A percentile compares a stretch with the other conserved stretches of the same genome.
phyloP scores from a whole-genome alignment of 1,284 basidiomycete genomes.

The Pascua guehoae region DNA sequence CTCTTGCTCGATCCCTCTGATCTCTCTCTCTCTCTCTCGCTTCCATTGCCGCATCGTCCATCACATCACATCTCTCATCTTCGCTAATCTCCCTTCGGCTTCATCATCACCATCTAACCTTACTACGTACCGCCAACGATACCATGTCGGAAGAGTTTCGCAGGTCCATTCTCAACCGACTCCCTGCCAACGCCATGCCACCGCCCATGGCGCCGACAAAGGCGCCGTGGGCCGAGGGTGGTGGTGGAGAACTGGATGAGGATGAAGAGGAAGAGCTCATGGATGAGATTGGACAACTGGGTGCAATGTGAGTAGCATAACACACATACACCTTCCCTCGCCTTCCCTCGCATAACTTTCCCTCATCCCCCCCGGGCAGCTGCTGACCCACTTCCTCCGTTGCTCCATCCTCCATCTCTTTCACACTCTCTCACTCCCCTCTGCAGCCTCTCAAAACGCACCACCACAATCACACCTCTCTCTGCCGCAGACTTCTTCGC shows the following conservation, averaged over 20 bases:
- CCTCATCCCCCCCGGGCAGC: too few species aligned
- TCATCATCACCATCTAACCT: too few species aligned
- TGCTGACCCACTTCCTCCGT: not conserved
- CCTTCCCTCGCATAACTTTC: too few species aligned
- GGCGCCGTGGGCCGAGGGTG: constrained; percentile 42
- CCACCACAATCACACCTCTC: constrained; percentile 57
- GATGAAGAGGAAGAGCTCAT: constrained; percentile 58
- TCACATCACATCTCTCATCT: too few species aligned
- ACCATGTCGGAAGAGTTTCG: constrained; percentile 47
- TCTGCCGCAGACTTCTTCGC: constrained; percentile 70
- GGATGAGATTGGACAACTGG: constrained; percentile 63
- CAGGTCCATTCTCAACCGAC: constrained; percentile 40
- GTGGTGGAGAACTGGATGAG: constrained; percentile 30
- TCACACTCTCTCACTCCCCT: too few species aligned
- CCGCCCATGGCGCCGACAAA: constrained; percentile 39
- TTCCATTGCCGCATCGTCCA: too few species aligned
- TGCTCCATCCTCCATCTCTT: not conserved
- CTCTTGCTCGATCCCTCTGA: too few species aligned
- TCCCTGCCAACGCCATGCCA: constrained; percentile 6
- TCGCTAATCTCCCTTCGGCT: too few species aligned
- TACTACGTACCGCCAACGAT: not conserved
- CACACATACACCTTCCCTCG: too few species aligned
- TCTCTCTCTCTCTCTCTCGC: too few species aligned
- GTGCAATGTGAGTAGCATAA: constrained; percentile 41
- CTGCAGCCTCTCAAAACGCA: too few species aligned